phyloP scores from a whole-genome alignment of 805 yeast genomes.

The Starmerella floris region DNA sequence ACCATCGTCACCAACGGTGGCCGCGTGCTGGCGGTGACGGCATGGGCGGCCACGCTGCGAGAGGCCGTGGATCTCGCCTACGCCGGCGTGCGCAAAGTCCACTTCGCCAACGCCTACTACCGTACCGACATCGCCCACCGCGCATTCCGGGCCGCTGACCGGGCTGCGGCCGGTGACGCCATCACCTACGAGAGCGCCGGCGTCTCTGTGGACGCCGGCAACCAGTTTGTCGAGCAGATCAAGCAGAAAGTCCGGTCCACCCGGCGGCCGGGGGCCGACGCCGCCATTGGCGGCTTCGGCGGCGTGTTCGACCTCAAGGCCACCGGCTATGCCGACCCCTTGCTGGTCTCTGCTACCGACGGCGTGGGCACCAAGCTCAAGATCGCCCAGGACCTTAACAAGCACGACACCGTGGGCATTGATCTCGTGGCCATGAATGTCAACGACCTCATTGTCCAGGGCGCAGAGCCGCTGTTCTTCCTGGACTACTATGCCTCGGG shows the following conservation, averaged over 20 bases:
- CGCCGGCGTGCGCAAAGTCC: conserved; percentile 62
- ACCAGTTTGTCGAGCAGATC: conserved; percentile 75
- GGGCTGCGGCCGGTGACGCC: conserved; percentile 14
- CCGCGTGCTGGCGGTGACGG: conserved; percentile 90
- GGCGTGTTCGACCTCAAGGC: conserved; percentile 83
- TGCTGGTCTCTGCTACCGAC: conserved; percentile 94
- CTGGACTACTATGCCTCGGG: conserved; percentile 96
- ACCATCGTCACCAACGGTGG: conserved; percentile 81
- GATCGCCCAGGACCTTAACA: conserved; percentile 79
- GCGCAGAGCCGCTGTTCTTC: conserved; percentile 94
- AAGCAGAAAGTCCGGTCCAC: conserved; percentile 86
- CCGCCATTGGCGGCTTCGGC: conserved; percentile 98
- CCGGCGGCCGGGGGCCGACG: conserved; percentile 89
- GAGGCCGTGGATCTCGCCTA: conserved; percentile 81
- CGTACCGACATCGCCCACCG: conserved; percentile 92
- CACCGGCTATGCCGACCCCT: conserved; percentile 67
- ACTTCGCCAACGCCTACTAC: conserved; percentile 63
- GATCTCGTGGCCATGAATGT: conserved; percentile 99
- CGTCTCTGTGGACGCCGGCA: conserved; percentile 94
- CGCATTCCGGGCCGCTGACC: conserved; percentile 55
- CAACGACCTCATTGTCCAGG: conserved; percentile 93
- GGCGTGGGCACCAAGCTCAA: conserved; percentile 97
- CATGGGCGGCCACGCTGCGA: conserved; percentile 59
- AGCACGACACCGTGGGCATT: conserved; percentile 95
- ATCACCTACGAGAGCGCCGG: conserved; percentile 93